Conservation (phyloP, 2,329 filamentous ascomycete species). For the Graphilbum sp. region DNA sequence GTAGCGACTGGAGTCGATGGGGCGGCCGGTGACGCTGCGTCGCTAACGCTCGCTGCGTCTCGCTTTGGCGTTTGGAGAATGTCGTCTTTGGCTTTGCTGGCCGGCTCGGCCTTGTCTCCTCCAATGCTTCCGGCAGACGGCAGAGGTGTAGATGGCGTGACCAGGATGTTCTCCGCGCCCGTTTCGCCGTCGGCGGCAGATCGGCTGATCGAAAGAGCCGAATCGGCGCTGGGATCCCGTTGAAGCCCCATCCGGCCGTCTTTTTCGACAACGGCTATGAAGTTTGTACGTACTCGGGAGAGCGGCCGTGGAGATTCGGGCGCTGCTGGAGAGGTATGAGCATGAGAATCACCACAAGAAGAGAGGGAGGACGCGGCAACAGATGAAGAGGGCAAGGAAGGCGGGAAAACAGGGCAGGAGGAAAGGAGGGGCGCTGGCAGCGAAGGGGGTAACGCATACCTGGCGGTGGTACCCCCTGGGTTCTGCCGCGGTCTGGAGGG, state of each 20-base stretch:
- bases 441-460: slow-evolving; percentile 19
- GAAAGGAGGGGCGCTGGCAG: slow-evolving; percentile 1
- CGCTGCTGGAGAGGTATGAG: slow-evolving; percentile 1
- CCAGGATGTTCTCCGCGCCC: slow-evolving; percentile 20
- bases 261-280: slow-evolving; percentile 58
- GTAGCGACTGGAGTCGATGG: not conserved
- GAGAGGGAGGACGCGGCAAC: slow-evolving; percentile 11
- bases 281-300: slow-evolving; percentile 60
- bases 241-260: slow-evolving; percentile 39
- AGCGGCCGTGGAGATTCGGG: slow-evolving; percentile 44
- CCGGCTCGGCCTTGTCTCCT: not conserved
- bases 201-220: slow-evolving; percentile 19
- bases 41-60: not conserved
- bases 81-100: not conserved
- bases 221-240: slow-evolving; percentile 26
- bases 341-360: not conserved
- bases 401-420: slow-evolving; percentile 3
- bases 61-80: not conserved
- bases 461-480: slow-evolving; percentile 34
- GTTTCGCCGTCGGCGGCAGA: slow-evolving; percentile 22
- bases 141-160: not conserved
- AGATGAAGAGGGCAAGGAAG: slow-evolving; percentile 9
- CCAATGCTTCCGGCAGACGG: not conserved
- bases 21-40: not conserved
- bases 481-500: slow-evolving; percentile 53